Percentiles rank a stretch among this genome's conserved stretches.
These are phyloP conservation scores for Poa annua DNA, from an alignment of 176 grass and related monocot genomes.

Conservation along the genomic window DNA sequence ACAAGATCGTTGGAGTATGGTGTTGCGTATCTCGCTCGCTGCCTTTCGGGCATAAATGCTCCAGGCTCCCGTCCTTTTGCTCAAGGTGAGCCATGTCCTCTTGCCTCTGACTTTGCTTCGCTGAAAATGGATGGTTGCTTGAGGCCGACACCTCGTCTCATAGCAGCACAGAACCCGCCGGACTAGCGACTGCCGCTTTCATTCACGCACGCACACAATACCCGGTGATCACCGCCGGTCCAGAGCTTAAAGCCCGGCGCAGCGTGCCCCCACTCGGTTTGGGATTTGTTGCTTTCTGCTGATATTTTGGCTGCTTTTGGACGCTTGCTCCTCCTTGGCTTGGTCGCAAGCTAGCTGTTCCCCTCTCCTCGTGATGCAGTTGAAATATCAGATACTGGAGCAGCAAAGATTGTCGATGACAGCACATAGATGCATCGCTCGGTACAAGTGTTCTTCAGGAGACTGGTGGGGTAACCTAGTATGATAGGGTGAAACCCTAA, in stretches of 20 bases:
- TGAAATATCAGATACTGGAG: background rate
- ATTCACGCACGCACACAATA: background rate
- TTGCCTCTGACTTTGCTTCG: constrained; percentile 25
- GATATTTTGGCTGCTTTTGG: constrained; percentile 20
- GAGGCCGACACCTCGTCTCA: constrained; percentile 36
- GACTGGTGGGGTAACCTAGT: too few species aligned
- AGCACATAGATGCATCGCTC: background rate
- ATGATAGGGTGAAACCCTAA: too few species aligned
- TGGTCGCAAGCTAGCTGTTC: background rate
- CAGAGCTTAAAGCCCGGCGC: background rate
- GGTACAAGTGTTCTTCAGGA: too few species aligned
- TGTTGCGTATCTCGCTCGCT: constrained; percentile 29
- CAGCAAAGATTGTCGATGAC: background rate
- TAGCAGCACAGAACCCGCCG: background rate
- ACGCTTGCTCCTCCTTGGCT: background rate
- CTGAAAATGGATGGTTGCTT: constrained; percentile 13
- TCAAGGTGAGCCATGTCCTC: background rate
- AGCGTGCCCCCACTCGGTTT: background rate
- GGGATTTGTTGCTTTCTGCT: constrained; percentile 28
- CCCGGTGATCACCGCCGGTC: constrained; percentile 27
- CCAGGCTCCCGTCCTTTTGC: constrained; percentile 15
- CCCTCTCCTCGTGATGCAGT: background rate
- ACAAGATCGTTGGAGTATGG: constrained; percentile 1
- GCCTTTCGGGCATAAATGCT: constrained; percentile 46
- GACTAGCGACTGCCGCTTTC: constrained; percentile 20